phyloP scores from a whole-genome alignment of 306 rosid genomes.

The Vicia sativa region DNA sequence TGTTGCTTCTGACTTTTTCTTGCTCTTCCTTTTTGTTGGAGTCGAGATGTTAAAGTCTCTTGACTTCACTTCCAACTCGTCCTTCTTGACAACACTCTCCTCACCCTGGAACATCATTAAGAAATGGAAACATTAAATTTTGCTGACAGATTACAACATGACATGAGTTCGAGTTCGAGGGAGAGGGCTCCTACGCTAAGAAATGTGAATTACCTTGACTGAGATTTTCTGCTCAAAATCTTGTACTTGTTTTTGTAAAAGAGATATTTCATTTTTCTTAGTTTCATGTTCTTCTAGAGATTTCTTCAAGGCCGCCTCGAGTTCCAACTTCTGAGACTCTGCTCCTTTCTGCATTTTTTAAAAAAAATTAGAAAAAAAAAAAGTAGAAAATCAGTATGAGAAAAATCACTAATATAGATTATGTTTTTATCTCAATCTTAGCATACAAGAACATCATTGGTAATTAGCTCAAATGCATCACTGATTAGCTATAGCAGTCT shows the following conservation, averaged over 20 bases:
- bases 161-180: constrained; percentile 9
- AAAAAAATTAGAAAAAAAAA: neutral
- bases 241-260: constrained; percentile 65
- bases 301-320: constrained; percentile 58
- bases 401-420: neutral
- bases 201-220: constrained; percentile 53
- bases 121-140: constrained; percentile 29
- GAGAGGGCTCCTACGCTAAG: neutral
- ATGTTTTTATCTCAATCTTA: constrained; percentile 18
- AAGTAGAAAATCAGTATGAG: constrained; percentile 13
- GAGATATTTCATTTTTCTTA: constrained; percentile 60
- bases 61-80: constrained; percentile 71
- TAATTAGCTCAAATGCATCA: constrained; percentile 29
- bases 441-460: neutral
- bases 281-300: constrained; percentile 74
- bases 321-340: constrained; percentile 58
- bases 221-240: constrained; percentile 68
- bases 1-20: constrained; percentile 74
- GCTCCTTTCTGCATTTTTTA: constrained; percentile 68
- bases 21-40: constrained; percentile 76
- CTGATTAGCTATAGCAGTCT: constrained; percentile 57
- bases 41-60: constrained; percentile 67
- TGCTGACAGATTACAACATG: constrained; percentile 5
- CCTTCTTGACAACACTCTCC: constrained; percentile 48
- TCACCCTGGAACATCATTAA: constrained; percentile 57